A percentile compares a stretch with the other conserved stretches of the same genome.
Evolutionary conservation across 768 basidiomycete genomes (phyloP).

Genomic region (Rhizopogon sp.): DNA sequence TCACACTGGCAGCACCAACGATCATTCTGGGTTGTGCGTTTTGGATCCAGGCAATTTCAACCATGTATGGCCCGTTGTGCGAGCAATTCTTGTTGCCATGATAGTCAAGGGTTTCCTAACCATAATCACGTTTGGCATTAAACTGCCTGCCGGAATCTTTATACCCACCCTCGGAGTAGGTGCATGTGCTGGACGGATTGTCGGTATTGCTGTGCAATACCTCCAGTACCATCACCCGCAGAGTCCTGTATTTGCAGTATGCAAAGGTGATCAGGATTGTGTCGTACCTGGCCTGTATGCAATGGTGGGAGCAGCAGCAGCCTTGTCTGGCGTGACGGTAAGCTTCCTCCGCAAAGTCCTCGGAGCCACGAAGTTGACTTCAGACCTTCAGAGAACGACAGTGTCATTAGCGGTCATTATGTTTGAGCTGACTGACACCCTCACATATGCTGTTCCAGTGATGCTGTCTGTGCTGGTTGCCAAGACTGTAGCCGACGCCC

Average conservation of each 20-base stretch:
- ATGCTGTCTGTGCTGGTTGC: constrained; percentile 81
- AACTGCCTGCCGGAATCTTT: constrained; percentile 91
- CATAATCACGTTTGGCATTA: constrained; percentile 90
- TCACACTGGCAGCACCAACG: constrained; percentile 45
- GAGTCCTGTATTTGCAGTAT: constrained; percentile 56
- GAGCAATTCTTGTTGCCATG: constrained; percentile 69
- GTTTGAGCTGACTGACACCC: constrained; percentile 89
- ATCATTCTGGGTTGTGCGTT: constrained; percentile 67
- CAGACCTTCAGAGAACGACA: constrained; percentile 59
- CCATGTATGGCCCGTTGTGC: constrained; percentile 58
- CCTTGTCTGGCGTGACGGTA: constrained; percentile 93
- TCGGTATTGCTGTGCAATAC: constrained; percentile 80
- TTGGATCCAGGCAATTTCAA: constrained; percentile 49
- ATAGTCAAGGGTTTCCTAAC: constrained; percentile 78
- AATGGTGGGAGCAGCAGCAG: constrained; percentile 94
- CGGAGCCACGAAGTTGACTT: constrained; percentile 3
- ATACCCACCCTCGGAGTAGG: constrained; percentile 94
- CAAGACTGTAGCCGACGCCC: constrained; percentile 28
- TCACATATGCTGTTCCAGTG: constrained; percentile 88
- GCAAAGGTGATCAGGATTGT: constrained; percentile 64
- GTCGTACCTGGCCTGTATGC: constrained; percentile 89
- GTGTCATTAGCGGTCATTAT: constrained; percentile 95
- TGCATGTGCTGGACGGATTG: constrained; percentile 85
- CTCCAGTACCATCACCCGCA: constrained; percentile 60
- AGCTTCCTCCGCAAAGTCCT: constrained; percentile 22